phyloP scores from a whole-genome alignment of 2,329 filamentous ascomycete species.

The Diaporthe vexans region DNA sequence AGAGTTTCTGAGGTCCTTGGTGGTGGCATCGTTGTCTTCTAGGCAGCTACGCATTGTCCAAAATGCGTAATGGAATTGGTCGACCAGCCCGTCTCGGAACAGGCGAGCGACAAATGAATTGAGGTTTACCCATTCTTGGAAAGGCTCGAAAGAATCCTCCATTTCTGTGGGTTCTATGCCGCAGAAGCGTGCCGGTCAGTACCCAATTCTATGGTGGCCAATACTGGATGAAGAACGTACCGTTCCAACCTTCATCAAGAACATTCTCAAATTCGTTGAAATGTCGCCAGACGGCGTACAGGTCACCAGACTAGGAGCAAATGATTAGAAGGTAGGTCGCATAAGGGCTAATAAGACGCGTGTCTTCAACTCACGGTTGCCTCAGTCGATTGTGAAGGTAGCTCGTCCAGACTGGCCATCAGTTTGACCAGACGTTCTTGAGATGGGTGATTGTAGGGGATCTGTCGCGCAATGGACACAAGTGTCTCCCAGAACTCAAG shows the following conservation, averaged over 20 bases:
- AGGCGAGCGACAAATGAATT: conserved; percentile 5
- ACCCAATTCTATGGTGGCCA: background rate
- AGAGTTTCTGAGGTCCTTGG: background rate
- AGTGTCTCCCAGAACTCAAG: background rate
- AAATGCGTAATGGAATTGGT: background rate
- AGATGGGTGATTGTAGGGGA: background rate
- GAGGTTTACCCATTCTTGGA: background rate
- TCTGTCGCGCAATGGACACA: background rate
- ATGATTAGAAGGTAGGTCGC: background rate
- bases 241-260: background rate
- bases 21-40: background rate
- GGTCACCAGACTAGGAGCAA: background rate
- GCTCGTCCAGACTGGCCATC: background rate
- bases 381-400: background rate
- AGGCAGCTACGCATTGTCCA: background rate
- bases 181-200: background rate
- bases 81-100: background rate
- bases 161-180: conserved; percentile 10
- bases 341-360: background rate
- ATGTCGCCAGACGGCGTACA: background rate
- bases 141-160: background rate
- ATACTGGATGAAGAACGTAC: background rate
- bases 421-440: background rate
- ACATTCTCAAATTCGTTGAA: background rate
- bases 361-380: background rate